phyloP scores from a whole-genome alignment of 2,329 filamentous ascomycete genomes.

The Colletotrichum sp. region DNA sequence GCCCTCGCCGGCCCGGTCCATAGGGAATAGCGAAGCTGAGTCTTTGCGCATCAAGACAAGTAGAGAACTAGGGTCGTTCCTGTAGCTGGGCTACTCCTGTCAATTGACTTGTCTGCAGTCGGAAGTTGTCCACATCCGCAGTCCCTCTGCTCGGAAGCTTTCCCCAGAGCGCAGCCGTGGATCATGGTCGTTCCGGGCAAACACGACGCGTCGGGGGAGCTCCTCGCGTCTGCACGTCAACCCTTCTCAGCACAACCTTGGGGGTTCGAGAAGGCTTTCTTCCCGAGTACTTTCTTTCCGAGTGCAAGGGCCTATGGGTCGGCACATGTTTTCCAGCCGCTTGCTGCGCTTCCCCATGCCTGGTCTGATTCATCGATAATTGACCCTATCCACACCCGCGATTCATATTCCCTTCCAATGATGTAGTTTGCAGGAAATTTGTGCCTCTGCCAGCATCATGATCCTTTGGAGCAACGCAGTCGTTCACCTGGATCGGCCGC shows the following conservation, averaged over 20 bases:
- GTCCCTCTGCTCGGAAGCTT: background rate
- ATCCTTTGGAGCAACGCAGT: background rate
- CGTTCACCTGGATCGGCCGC: background rate
- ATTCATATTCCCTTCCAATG: background rate
- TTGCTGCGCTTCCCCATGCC: background rate
- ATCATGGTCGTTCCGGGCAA: background rate
- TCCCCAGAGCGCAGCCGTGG: background rate
- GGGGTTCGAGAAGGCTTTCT: background rate
- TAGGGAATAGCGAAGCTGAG: background rate
- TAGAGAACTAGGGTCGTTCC: background rate
- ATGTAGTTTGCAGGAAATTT: background rate
- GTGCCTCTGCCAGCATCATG: background rate
- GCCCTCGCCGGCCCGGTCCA: slow-evolving; percentile 15
- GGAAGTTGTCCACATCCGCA: background rate
- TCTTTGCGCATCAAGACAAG: background rate
- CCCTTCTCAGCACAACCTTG: background rate
- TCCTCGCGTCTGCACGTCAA: background rate
- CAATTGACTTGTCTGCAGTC: background rate
- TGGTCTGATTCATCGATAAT: background rate
- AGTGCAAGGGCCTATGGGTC: background rate
- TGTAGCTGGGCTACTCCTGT: background rate
- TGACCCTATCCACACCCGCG: background rate
- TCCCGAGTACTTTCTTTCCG: background rate
- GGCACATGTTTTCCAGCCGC: background rate
- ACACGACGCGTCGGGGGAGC: background rate